A percentile compares a stretch with the other conserved stretches of the same genome.
phyloP scores from a whole-genome alignment of 305 asterid species.

The Lippia alba region DNA sequence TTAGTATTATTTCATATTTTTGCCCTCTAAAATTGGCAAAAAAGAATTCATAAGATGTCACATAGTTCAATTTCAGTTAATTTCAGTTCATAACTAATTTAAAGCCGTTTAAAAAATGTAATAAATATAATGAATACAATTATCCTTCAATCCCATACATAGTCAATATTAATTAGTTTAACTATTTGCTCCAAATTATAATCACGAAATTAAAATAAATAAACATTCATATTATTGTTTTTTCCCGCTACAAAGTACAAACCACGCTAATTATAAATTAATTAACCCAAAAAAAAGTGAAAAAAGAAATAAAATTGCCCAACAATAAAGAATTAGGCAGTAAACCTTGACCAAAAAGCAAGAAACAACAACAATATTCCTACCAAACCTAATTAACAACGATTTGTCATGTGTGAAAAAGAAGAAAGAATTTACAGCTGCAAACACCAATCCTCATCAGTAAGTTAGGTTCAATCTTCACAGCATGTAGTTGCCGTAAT shows the following conservation, averaged over 20 bases:
- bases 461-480: neutral
- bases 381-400: constrained; percentile 20
- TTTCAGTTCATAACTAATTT: no score
- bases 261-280: no score
- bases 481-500: constrained; percentile 36
- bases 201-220: neutral
- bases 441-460: constrained; percentile 26
- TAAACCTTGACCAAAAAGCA: constrained; percentile 13
- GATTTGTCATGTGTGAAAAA: constrained; percentile 40
- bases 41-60: no score
- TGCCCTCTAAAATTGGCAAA: no score
- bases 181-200: no score
- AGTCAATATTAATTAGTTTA: no score
- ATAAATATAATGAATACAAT: no score
- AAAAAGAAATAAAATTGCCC: no score
- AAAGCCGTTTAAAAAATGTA: no score
- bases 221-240: neutral
- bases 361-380: neutral
- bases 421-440: constrained; percentile 45
- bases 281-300: neutral
- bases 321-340: neutral
- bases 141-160: no score
- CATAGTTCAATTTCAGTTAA: no score
- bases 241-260: neutral
- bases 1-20: no score